Evolutionary conservation across 2,329 filamentous ascomycete genomes (phyloP), one percentile per base, ranked within the genome.

Genomic region (Clarireedia monteithiana): DNA sequence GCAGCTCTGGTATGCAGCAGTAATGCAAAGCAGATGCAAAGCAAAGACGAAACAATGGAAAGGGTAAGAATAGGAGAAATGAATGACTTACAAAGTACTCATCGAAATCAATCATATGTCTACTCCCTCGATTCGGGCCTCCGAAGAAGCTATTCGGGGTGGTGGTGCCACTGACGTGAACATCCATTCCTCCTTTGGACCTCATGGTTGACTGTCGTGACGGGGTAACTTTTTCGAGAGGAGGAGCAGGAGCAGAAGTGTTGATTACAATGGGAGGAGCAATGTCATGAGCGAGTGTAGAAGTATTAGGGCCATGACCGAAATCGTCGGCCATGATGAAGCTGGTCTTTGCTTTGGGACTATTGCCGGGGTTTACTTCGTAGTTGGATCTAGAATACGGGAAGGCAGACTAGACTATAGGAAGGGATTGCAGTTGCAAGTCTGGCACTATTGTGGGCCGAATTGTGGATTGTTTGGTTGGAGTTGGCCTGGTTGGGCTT

Each of bases 31-130:
- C 20, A 20, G 20, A 20, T 20, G 20, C 20, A 20, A 20, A 20
- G 20, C 20, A n/a, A 5, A 7, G 2, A 47, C 3, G 6, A 15
- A 40, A 14, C 6, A 23, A 51, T n/a, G 15, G 5, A 40, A 14
- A 5, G 20, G n/a, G 5, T 26, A 26, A 44, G 6, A 4, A 27
- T 17, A 45, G 12, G 30, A 34, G 23, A 20, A 17, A 39, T 52
- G 34, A 6, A 26, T 44, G 38, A 60, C 62, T 15, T 62, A 68
- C 66, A 47, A 68, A 67, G 46, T 68, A 68, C 27, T 63, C 62
- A 49, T 59, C 58, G 24, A 64, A 27, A 10, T 62, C 61, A 23
- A 61, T 42, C 39, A 34, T 40, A 54, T 55, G 56, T 30, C 24
- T 55, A 17, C 46, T 56, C 12, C 14, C 38, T 5, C 48, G 45